Evolutionary conservation across 2,329 filamentous ascomycete genomes (phyloP), one percentile per base, ranked within the genome.

Genomic region (Plenodomus biglobosus): DNA sequence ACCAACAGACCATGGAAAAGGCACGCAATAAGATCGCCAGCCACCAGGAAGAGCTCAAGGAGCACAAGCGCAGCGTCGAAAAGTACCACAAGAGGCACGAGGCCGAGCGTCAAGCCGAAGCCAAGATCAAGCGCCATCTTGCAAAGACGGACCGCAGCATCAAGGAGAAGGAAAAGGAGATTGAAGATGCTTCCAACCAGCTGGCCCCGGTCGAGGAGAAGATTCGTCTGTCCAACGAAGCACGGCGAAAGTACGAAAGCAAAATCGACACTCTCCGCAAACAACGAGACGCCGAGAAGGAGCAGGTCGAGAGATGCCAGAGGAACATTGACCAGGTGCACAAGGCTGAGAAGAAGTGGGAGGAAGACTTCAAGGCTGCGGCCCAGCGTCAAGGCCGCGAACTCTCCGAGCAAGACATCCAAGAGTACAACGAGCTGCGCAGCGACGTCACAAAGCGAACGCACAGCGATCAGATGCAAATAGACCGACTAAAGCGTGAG

Each of bases 131-230:
- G 32, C 85, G 87, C 54, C 86, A 92, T 49, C 88, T 95, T 4
- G 79, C 80, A 58, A 92, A 89, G 60, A 83, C 88, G n/a, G 92
- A 97, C 70, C 87, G 86, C 58, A 84, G 82, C 48, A 96, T 97
- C 71, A 90, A 89, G 69, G 78, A 80, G 46, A 95, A 94, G 70
- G 90, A 95, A 69, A 90, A 87, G 66, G 86, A 88, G 37, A 87
- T 96, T 18, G 90, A 96, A 62, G 88, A 94, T 50, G 86, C 88
- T 58, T 85, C 92, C 61, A 95, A 91, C 66, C 85, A 84, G 30
- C 80, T 99, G 3, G 85, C 97, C 7, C 94, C 94, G 0, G 85
- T 97, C 50, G 86, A 96, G 42, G 91, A 96, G 71, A 97, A 97
- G 75, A 87, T 99, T 34, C 59, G 62, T 3, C 86, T 95, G 53